Base-by-base conservation (phyloP, 495 filamentous ascomycete genomes). In the Annulohypoxylon moriforme region DNA sequence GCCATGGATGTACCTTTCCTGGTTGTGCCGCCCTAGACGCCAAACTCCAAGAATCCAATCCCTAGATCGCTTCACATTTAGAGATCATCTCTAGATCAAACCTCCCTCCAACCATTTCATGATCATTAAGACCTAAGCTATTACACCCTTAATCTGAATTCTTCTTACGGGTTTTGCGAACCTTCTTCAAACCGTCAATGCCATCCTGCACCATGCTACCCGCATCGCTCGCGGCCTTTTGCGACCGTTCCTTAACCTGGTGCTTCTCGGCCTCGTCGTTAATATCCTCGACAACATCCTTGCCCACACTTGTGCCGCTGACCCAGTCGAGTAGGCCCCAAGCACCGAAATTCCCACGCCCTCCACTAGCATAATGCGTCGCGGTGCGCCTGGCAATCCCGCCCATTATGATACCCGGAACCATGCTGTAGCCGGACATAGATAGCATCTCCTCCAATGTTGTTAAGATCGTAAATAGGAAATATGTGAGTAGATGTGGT, bases 321-420 rank as follows among this genome's bases (percentile, higher is more conserved):
- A 89, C 52, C 88, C 91, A 93, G 78, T 98, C 94, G 69, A 95
- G 36, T 7, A 97, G 68, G 1, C 94, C 94, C 86, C 90, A 92
- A 9, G 89, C 85, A 0, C 90, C 92, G 74, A 86, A 97, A 71
- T 97, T 97, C 0, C 93, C 92, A 25, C 85, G 80, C 4, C 86
- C 90, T 36, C 76, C 76, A 25, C 80, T 80, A 58, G 87, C 77
- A 64, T 91, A 84, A 80, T 98, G 94, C 42, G 77, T 74, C 64
- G 94, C 92, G 1, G 83, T 89, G 33, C 93, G 84, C 61, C 88
- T 83, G 13, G 92, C 88, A 72, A 96, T 90, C 1, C 94, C 92
- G 0, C 89, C 86, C 52, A 97, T 81, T 49, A 96, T 80, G 29
- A 95, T 90, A 0, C 87, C 91, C 11, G 93, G 93, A 5, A 95